Base-by-base conservation (phyloP, 2,329 filamentous ascomycete genomes). In the Talaromyces sp. region DNA sequence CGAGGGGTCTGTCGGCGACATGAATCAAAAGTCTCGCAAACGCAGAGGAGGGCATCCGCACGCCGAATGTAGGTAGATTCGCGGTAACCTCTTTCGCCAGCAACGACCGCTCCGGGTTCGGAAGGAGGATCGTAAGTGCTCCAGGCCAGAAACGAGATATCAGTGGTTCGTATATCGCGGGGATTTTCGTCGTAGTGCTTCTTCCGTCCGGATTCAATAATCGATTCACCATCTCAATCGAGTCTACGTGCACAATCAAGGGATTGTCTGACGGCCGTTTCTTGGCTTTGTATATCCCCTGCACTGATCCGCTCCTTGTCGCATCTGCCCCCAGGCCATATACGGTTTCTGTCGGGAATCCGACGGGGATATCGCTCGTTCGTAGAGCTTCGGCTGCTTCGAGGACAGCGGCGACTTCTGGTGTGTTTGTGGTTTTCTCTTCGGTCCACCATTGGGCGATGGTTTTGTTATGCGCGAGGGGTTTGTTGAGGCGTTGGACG, bases 321-420 rank as follows among this genome's bases (percentile, higher is more conserved):
- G 95, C 95, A 80, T 98, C 95, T 15, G 95, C 95, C n/a, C 93
- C 95, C 8, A 99, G 85, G 0, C 95, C 95, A 75, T 99, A 99
- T 0, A 99, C 95, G 0, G 95, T 99, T 80, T 99, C 95, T 0
- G 95, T 99, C 0, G 95, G 95, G 75, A 99, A 99, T 1, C 92
- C 95, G 57, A 99, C 92, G 4, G 95, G 95, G 3, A 85, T 85
- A 73, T 91, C 85, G 61, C 85, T 88, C 19, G 83, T 82, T 61
- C 82, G 85, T 41, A 97, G 81, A 68, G 88, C 84, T 13, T 83
- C 74, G 2, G 91, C 92, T 1, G 92, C 92, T 63, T 87, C 80
- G 65, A 81, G 79, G 43, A 96, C 82, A 64, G 82, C 79, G 41
- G 81, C 77, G 3, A 81, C 79, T 69, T 86, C 84, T 2, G 74